Conservation (phyloP, 768 basidiomycete genomes). For the Hortiboletus campestris region DNA sequence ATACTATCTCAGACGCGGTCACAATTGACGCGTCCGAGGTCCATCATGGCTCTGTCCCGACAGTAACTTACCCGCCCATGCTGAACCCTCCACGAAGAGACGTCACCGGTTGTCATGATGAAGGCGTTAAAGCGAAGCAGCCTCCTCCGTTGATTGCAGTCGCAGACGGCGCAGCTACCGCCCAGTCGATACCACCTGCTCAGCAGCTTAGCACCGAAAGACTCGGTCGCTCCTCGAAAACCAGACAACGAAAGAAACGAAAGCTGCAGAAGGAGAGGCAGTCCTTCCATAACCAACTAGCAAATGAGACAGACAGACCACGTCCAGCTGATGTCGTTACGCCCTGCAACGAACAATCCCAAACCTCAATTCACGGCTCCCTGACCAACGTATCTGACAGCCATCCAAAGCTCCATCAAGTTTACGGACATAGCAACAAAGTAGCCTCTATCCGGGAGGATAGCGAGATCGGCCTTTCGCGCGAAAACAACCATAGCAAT, state of each 20-base stretch:
- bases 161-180: not conserved
- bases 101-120: not conserved
- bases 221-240: not conserved
- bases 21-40: constrained; percentile 5
- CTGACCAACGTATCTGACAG: not conserved
- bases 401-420: not conserved
- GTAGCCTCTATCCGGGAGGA: not conserved
- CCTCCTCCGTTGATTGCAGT: not conserved
- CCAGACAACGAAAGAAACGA: constrained; percentile 17
- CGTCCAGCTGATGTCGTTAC: not conserved
- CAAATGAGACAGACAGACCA: not conserved
- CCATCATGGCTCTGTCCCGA: not conserved
- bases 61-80: not conserved
- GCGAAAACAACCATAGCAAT: not conserved
- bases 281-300: not conserved
- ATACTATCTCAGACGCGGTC: constrained; percentile 12
- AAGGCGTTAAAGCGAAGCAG: not conserved
- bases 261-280: constrained; percentile 8
- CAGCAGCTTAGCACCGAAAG: not conserved
- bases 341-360: constrained; percentile 3
- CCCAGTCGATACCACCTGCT: not conserved
- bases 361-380: not conserved
- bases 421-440: not conserved
- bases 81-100: not conserved
- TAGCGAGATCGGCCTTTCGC: not conserved